These are phyloP conservation scores for Hypomyces rosellus DNA, from an alignment of 2,329 filamentous ascomycete genomes.

Conservation along the genomic window DNA sequence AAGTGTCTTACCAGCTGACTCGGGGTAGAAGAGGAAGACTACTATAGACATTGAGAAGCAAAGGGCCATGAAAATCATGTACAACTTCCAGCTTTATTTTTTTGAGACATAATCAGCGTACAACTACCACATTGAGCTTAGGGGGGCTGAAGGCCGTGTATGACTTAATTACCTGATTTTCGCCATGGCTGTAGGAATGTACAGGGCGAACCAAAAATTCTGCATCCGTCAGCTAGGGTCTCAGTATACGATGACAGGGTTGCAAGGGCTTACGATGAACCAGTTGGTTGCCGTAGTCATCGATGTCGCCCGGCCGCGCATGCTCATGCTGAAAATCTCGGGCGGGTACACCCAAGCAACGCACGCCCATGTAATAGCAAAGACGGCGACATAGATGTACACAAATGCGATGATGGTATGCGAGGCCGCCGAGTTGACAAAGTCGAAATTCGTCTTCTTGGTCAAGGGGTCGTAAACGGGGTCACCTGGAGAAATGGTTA, in stretches of 20 bases:
- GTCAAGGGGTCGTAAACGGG: slow-evolving; percentile 10
- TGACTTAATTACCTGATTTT: slow-evolving; percentile 10
- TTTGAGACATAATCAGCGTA: not conserved
- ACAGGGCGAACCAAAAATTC: slow-evolving; percentile 13
- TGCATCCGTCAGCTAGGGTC: not conserved
- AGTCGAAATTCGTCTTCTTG: slow-evolving; percentile 12
- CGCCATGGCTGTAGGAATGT: slow-evolving; percentile 12
- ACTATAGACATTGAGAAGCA: slow-evolving; percentile 12
- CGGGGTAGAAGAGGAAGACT: slow-evolving; percentile 12
- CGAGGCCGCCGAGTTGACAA: slow-evolving; percentile 44
- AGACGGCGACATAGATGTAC: slow-evolving; percentile 54
- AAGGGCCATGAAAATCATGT: slow-evolving; percentile 12
- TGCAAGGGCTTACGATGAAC: slow-evolving; percentile 7
- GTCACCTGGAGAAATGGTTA: slow-evolving; percentile 1
- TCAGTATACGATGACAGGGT: too few relatives aligned
- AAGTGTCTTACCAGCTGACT: slow-evolving; percentile 8
- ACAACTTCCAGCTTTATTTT: slow-evolving; percentile 7
- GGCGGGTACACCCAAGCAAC: slow-evolving; percentile 57
- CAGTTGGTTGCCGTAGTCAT: slow-evolving; percentile 13
- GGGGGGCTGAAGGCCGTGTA: not conserved
- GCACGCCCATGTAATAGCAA: slow-evolving; percentile 53
- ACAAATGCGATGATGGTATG: slow-evolving; percentile 56
- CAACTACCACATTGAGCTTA: too few relatives aligned
- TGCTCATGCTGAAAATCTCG: slow-evolving; percentile 39
- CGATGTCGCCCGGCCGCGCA: slow-evolving; percentile 14